Percentiles rank a stretch among this genome's conserved stretches.
Evolutionary conservation across 2,329 filamentous ascomycete genomes (phyloP).

Genomic region (Blastomyces gilchristii): DNA sequence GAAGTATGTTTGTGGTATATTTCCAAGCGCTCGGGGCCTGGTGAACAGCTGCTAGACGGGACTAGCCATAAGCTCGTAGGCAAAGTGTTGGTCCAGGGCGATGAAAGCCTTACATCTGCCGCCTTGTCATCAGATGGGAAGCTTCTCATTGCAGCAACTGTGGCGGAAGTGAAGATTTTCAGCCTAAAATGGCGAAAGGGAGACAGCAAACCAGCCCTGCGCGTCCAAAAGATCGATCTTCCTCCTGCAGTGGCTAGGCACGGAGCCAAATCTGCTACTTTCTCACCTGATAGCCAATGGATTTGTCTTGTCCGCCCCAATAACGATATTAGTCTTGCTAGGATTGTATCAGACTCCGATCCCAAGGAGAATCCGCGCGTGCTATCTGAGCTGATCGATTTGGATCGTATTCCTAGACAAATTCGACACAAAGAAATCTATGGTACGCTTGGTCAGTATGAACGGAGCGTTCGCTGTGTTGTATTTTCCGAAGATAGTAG

Average conservation of each 20-base stretch:
- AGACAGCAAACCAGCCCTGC: slow-evolving; percentile 50
- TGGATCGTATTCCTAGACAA: slow-evolving; percentile 30
- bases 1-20: slow-evolving; percentile 76
- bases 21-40: slow-evolving; percentile 37
- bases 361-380: slow-evolving; percentile 33
- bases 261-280: slow-evolving; percentile 56
- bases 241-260: slow-evolving; percentile 46
- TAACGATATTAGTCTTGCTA: slow-evolving; percentile 47
- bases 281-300: slow-evolving; percentile 41
- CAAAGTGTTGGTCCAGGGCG: slow-evolving; percentile 56
- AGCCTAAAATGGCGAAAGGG: slow-evolving; percentile 48
- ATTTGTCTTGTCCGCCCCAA: slow-evolving; percentile 48
- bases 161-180: slow-evolving; percentile 67
- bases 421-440: slow-evolving; percentile 41
- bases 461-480: slow-evolving; percentile 61
- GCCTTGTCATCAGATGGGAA: slow-evolving; percentile 61
- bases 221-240: slow-evolving; percentile 59
- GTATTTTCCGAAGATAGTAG: slow-evolving; percentile 72
- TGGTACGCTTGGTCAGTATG: slow-evolving; percentile 63
- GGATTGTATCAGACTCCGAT: slow-evolving; percentile 35
- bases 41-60: slow-evolving; percentile 32
- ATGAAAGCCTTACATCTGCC: slow-evolving; percentile 72
- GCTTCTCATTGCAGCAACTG: slow-evolving; percentile 66
- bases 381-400: slow-evolving; percentile 35
- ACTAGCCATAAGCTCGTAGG: slow-evolving; percentile 47